phyloP scores from a whole-genome alignment of 2,329 filamentous ascomycete species.

The Cladophialophora chaetospira region DNA sequence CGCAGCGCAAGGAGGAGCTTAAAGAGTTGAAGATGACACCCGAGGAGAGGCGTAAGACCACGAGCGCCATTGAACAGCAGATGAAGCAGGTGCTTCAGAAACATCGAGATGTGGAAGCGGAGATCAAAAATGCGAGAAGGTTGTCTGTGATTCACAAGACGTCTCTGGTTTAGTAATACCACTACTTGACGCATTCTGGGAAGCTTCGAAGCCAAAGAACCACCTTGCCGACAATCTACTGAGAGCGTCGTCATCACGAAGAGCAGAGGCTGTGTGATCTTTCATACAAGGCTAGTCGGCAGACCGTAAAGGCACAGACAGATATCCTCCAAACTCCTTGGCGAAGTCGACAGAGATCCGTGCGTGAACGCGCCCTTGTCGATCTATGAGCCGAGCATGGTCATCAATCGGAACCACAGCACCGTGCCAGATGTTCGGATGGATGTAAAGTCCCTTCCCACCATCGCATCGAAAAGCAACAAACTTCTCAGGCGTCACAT shows the following conservation, averaged over 20 bases:
- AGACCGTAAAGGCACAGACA: conserved; percentile 11
- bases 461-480: conserved; percentile 18
- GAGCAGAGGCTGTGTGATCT: not conserved
- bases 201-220: not conserved
- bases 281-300: not conserved
- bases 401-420: conserved; percentile 20
- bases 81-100: conserved; percentile 22
- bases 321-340: conserved; percentile 22
- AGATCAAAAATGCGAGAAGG: conserved; percentile 18
- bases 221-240: not conserved
- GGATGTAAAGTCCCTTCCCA: conserved; percentile 19
- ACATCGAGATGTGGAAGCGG: conserved; percentile 23
- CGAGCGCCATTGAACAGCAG: conserved; percentile 18
- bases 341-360: conserved; percentile 22
- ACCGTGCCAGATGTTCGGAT: conserved; percentile 22
- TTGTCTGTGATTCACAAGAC: conserved; percentile 20
- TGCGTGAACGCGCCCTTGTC: conserved; percentile 20
- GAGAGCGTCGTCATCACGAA: not conserved
- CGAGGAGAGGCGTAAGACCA: conserved; percentile 10
- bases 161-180: conserved; percentile 5
- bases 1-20: conserved; percentile 17
- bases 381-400: conserved; percentile 14
- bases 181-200: not conserved
- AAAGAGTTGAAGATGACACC: conserved; percentile 11
- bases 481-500: conserved; percentile 21